Evolutionary conservation across 495 filamentous ascomycete species (phyloP).

Genomic region (Aspergillus wentii): DNA sequence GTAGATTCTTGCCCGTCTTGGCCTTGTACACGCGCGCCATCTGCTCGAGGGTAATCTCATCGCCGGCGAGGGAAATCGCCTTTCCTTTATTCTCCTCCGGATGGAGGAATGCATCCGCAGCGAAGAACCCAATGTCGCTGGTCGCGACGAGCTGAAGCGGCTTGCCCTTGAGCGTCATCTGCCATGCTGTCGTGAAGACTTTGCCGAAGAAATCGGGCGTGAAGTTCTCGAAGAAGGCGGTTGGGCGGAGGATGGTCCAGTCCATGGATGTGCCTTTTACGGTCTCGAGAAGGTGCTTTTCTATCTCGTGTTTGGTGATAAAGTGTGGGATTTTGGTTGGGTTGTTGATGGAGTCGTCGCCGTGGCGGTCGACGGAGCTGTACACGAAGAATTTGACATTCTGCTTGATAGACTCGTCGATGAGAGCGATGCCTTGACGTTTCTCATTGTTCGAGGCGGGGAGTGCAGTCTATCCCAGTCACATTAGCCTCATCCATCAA

Average conservation of each 20-base stretch:
- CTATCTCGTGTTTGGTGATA: slow-evolving; percentile 57
- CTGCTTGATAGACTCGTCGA: slow-evolving; percentile 53
- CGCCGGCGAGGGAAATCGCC: slow-evolving; percentile 52
- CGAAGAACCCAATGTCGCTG: slow-evolving; percentile 62
- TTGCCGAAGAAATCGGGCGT: slow-evolving; percentile 53
- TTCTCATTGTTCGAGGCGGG: slow-evolving; percentile 46
- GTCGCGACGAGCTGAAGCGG: slow-evolving; percentile 55
- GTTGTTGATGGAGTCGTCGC: slow-evolving; percentile 48
- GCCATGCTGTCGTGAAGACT: slow-evolving; percentile 51
- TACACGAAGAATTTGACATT: slow-evolving; percentile 63
- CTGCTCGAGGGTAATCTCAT: slow-evolving; percentile 51
- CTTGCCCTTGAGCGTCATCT: slow-evolving; percentile 39
- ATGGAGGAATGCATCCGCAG: slow-evolving; percentile 53
- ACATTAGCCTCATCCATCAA: not conserved
- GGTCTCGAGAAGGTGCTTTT: slow-evolving; percentile 51
- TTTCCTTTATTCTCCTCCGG: slow-evolving; percentile 40
- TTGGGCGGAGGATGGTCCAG: slow-evolving; percentile 60
- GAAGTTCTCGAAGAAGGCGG: slow-evolving; percentile 65
- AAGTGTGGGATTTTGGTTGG: slow-evolving; percentile 62
- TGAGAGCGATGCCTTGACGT: slow-evolving; percentile 55
- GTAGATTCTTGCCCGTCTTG: slow-evolving; percentile 43
- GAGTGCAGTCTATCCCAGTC: slow-evolving; percentile 30
- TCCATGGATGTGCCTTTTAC: slow-evolving; percentile 39
- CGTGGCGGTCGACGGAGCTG: slow-evolving; percentile 63
- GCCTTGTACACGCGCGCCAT: slow-evolving; percentile 44